Evolutionary conservation across 805 yeast species (phyloP), one percentile per base, ranked within the genome.

Genomic region (Zygoascus flipseniorum): DNA sequence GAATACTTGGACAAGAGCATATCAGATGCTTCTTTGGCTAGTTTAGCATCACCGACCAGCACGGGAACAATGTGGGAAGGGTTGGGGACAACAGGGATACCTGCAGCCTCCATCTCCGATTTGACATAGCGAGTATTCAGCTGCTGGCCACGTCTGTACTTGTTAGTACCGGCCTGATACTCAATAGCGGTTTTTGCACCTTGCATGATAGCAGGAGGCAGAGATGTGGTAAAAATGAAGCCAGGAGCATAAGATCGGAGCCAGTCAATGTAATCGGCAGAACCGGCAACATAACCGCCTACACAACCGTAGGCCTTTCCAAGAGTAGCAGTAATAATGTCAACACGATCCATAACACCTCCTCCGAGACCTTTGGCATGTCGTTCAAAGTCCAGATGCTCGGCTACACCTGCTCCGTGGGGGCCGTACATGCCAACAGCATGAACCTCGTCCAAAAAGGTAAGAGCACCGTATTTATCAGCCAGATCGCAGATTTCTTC

Each of bases 401-500:
- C 99, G 48, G 98, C 97, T 52, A 93, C 98, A 73, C 99, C 99
- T 35, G 97, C 99, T 67, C 99, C 99, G 64, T 87, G 96, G 56
- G 99, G 98, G 64, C 99, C 99, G 68, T 93, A 93, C 84, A 93
- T 80, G 53, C 99, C 99, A 47, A 93, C 98, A 37, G 99, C 98
- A 66, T 93, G 99, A 41, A 93, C 99, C 72, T 93, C 99, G 69
- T 93, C 99, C 69, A 93, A 76, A 71, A 93, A 93, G 31, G 99
- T 93, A 63, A 93, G 72, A 47, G 98, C 98, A 57, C 98, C 98
- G 68, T 93, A 93, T 72, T 93, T 89, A 52, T 93, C 97, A 43
- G 99, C 99, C 65, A 93, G 77, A 62, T 90, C 96, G 69, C 97
- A 92, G 60, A 93, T 89, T 57, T 79, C 82, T 64, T 85, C 88